Conservation (phyloP, 2,329 filamentous ascomycete species). For the Aspergillus brasiliensis region DNA sequence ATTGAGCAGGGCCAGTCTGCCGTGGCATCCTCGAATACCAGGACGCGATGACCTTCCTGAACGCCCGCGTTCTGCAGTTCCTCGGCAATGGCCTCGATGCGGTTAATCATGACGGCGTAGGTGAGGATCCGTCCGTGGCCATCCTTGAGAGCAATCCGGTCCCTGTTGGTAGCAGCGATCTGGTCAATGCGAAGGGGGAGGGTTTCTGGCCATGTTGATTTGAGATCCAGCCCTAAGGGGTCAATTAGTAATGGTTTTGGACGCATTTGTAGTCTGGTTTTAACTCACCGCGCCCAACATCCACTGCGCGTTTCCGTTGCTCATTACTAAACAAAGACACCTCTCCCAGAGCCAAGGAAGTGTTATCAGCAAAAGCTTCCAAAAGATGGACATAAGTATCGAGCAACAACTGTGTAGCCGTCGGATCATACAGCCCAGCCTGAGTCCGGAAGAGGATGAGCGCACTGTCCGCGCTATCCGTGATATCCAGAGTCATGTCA, state of each 20-base stretch:
- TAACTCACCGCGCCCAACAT: too few relatives aligned
- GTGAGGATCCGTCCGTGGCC: constrained; percentile 31
- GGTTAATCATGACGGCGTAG: constrained; percentile 38
- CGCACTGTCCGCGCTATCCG: constrained; percentile 30
- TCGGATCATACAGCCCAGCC: constrained; percentile 32
- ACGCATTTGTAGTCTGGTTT: not conserved
- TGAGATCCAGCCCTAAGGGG: not conserved
- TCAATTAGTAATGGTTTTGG: not conserved
- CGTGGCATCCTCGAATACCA: constrained; percentile 6
- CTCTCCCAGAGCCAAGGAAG: not conserved
- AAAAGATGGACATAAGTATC: not conserved
- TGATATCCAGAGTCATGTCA: constrained; percentile 43
- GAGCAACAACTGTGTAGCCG: constrained; percentile 27
- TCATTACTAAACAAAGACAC: too few relatives aligned
- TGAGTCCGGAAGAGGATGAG: constrained; percentile 31
- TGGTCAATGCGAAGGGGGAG: constrained; percentile 41
- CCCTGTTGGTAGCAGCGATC: constrained; percentile 24
- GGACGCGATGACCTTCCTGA: not conserved
- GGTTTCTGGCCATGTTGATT: constrained; percentile 35
- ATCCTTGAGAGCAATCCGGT: constrained; percentile 32
- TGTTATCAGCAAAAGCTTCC: not conserved
- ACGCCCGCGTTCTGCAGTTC: constrained; percentile 22
- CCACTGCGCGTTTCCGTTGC: too few relatives aligned
- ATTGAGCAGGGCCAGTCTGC: constrained; percentile 11
- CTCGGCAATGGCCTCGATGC: constrained; percentile 38